phyloP scores from a whole-genome alignment of 257 asterid genomes.

The Anisodus acutangulus region DNA sequence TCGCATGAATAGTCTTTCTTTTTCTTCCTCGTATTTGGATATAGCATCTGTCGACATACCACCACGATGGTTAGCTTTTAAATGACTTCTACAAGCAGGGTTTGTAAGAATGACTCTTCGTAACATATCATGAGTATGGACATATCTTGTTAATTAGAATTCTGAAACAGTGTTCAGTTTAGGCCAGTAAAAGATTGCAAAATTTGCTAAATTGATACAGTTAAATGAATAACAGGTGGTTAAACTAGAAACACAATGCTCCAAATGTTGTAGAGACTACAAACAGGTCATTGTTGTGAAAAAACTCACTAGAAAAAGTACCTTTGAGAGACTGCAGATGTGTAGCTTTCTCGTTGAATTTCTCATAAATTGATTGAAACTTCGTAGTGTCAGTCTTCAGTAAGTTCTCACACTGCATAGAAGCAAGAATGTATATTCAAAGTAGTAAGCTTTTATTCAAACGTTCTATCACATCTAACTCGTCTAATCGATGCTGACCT shows the following conservation, averaged over 20 bases:
- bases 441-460: conserved; percentile 25
- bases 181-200: conserved; percentile 8
- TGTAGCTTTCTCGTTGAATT: conserved; percentile 65
- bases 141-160: not conserved
- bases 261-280: not conserved
- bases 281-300: not conserved
- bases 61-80: conserved; percentile 7
- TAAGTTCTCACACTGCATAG: conserved; percentile 76
- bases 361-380: conserved; percentile 68
- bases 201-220: not conserved
- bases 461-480: conserved; percentile 30
- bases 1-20: conserved; percentile 62
- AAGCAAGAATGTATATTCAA: conserved; percentile 38
- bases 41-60: conserved; percentile 58
- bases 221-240: conserved; percentile 11
- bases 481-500: conserved; percentile 51
- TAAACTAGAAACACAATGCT: conserved; percentile 16
- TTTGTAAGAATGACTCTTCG: not conserved
- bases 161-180: not conserved
- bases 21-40: conserved; percentile 87
- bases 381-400: conserved; percentile 74
- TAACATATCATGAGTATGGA: not conserved
- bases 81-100: not conserved
- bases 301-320: conserved; percentile 31
- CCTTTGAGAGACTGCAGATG: conserved; percentile 83